Percentiles rank a stretch among this genome's conserved stretches.
Evolutionary conservation across 202 grass and related monocot genomes (phyloP).

Genomic region (Carex arenaria): DNA sequence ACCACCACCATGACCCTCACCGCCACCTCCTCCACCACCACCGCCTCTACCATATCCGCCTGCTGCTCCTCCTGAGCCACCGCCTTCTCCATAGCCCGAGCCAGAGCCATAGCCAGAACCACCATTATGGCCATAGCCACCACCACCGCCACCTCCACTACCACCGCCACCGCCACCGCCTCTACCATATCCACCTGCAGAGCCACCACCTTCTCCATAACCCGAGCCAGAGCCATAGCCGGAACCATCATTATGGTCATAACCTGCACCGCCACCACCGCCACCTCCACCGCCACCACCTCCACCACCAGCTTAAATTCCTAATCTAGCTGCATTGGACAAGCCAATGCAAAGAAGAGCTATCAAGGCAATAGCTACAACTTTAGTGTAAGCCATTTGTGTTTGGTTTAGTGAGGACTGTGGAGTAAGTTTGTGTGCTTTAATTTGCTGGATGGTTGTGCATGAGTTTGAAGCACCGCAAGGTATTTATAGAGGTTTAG

Average conservation of each 20-base stretch:
- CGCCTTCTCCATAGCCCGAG: too few relatives aligned
- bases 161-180: too few relatives aligned
- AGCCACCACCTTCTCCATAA: too few relatives aligned
- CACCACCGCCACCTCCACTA: too few relatives aligned
- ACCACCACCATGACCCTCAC: too few relatives aligned
- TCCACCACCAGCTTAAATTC: background rate
- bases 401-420: background rate
- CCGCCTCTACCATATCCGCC: too few relatives aligned
- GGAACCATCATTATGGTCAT: conserved; percentile 3
- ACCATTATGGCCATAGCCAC: too few relatives aligned
- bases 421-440: background rate
- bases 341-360: conserved; percentile 23
- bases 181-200: too few relatives aligned
- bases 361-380: conserved; percentile 11
- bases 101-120: too few relatives aligned
- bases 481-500: conserved; percentile 22
- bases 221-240: conserved; percentile 4
- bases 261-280: background rate
- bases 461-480: background rate
- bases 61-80: too few relatives aligned
- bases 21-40: too few relatives aligned
- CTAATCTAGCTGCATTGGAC: conserved; percentile 14
- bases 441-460: background rate
- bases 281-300: background rate
- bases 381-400: background rate